These are phyloP conservation scores for Raphidocelis subcapitata DNA, from an alignment of 139 green algal genomes.

Conservation along the genomic window DNA sequence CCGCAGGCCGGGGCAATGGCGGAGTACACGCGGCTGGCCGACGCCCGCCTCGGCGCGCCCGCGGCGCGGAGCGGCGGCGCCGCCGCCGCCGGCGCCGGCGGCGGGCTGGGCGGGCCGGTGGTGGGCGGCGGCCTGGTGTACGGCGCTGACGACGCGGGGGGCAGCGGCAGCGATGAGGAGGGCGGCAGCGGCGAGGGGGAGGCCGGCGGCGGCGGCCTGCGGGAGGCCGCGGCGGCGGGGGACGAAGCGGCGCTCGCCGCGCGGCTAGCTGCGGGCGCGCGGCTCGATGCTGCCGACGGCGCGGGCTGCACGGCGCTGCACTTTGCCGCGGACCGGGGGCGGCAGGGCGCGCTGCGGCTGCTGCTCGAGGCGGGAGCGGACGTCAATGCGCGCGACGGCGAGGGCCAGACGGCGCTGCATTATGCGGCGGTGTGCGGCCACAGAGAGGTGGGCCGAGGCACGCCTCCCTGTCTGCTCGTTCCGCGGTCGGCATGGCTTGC, in stretches of 20 bases:
- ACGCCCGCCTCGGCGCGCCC: too few species aligned
- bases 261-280: slow-evolving; percentile 14
- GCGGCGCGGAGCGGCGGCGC: too few species aligned
- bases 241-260: slow-evolving; percentile 9
- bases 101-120: too few species aligned
- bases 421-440: slow-evolving; percentile 58
- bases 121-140: too few species aligned
- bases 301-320: slow-evolving; percentile 63
- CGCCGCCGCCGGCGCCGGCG: too few species aligned
- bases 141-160: too few species aligned
- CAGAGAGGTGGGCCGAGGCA: slow-evolving; percentile 11
- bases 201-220: slow-evolving; percentile 11
- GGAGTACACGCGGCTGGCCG: neutral
- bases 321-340: slow-evolving; percentile 69
- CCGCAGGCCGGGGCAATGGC: slow-evolving; percentile 4
- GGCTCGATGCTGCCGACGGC: slow-evolving; percentile 16
- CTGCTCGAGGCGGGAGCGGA: slow-evolving; percentile 65
- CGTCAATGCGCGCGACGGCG: slow-evolving; percentile 49
- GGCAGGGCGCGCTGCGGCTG: slow-evolving; percentile 27
- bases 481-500: neutral
- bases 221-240: slow-evolving; percentile 30
- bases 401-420: slow-evolving; percentile 55
- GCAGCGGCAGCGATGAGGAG: too few species aligned
- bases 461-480: too few species aligned
- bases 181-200: neutral